Percentiles rank a stretch among this genome's conserved stretches.
phyloP scores from a whole-genome alignment of 805 yeast species.

The Priceomyces carsonii region DNA sequence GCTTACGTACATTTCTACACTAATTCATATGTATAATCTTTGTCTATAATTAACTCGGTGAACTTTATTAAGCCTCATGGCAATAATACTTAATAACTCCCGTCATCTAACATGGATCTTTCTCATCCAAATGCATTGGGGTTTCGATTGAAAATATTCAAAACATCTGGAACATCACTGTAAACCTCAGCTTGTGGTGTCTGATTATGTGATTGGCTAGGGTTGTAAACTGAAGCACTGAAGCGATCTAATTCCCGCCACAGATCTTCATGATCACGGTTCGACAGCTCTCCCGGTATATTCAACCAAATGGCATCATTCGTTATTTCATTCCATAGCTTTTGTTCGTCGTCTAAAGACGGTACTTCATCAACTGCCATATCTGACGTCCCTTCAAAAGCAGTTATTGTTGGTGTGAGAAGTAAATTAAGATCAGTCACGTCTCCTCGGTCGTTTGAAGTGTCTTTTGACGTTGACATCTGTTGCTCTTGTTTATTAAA shows the following conservation, averaged over 20 bases:
- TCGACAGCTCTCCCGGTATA: slow-evolving; percentile 23
- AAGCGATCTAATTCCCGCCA: too few species aligned
- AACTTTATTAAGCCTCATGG: too few species aligned
- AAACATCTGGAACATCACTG: slow-evolving; percentile 2
- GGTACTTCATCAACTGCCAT: slow-evolving; percentile 45
- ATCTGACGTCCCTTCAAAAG: slow-evolving; percentile 32
- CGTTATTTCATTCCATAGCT: slow-evolving; percentile 77
- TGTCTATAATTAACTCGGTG: too few species aligned
- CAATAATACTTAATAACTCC: too few species aligned
- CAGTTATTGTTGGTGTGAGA: slow-evolving; percentile 11
- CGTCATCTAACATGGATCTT: too few species aligned
- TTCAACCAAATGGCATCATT: slow-evolving; percentile 75
- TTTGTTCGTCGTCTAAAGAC: slow-evolving; percentile 42
- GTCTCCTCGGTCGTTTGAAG: too few species aligned
- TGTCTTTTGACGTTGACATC: too few species aligned
- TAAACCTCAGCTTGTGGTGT: neutral
- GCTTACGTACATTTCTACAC: too few species aligned
- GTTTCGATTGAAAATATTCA: slow-evolving; percentile 3
- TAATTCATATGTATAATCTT: too few species aligned
- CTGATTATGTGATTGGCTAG: neutral
- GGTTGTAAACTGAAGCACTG: too few species aligned
- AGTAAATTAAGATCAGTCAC: slow-evolving; percentile 17
- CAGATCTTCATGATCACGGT: too few species aligned
- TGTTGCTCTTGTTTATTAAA: too few species aligned
- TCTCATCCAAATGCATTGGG: neutral